phyloP scores from a whole-genome alignment of 768 basidiomycete species.

The Tubosaeta sp. region DNA sequence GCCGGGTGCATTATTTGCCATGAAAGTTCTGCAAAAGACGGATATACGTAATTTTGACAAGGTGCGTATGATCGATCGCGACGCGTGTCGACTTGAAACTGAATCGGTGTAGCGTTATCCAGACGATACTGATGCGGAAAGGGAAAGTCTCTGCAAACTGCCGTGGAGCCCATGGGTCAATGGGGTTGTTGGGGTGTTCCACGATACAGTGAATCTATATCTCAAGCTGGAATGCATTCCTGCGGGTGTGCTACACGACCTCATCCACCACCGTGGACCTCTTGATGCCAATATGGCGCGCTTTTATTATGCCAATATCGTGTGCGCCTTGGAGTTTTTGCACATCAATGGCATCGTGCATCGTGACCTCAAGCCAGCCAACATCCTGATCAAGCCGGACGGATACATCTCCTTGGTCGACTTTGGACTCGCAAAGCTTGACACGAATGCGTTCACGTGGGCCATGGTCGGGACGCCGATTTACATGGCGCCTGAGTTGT shows the following conservation, averaged over 20 bases:
- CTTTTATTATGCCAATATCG: constrained; percentile 57
- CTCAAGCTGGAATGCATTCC: constrained; percentile 48
- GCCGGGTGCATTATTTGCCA: constrained; percentile 38
- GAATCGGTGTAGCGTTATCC: constrained; percentile 19
- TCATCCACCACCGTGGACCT: constrained; percentile 31
- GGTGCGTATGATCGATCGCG: constrained; percentile 14
- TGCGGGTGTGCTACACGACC: constrained; percentile 37
- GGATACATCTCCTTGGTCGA: constrained; percentile 54
- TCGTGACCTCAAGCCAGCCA: constrained; percentile 56
- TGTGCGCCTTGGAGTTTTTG: constrained; percentile 46
- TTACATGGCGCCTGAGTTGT: constrained; percentile 50
- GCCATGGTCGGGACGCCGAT: constrained; percentile 43
- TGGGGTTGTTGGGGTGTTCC: constrained; percentile 42
- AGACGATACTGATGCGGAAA: constrained; percentile 38
- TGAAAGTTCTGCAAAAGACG: constrained; percentile 42
- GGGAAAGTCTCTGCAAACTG: constrained; percentile 35
- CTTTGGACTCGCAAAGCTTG: constrained; percentile 39
- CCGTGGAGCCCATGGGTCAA: constrained; percentile 54
- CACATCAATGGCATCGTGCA: constrained; percentile 43
- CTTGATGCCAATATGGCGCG: constrained; percentile 31
- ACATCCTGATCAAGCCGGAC: constrained; percentile 51
- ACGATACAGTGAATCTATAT: constrained; percentile 47
- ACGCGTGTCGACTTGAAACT: neutral
- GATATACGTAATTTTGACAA: constrained; percentile 30
- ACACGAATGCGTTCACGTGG: constrained; percentile 16